phyloP scores from a whole-genome alignment of 805 yeast species.

The Millerozyma miso region DNA sequence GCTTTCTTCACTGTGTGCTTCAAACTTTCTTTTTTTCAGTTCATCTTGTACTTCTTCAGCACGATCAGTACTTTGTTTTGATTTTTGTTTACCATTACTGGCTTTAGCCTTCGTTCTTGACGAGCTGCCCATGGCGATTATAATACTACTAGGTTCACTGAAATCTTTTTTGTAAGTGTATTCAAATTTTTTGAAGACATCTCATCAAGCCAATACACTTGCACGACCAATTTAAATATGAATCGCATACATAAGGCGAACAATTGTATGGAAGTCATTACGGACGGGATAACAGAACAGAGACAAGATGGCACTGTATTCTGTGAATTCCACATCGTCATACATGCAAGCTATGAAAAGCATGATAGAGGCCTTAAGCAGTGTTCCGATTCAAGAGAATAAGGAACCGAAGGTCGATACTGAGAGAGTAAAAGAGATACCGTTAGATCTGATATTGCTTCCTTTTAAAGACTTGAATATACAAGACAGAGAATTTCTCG shows the following conservation, averaged over 20 bases:
- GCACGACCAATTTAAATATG: background rate
- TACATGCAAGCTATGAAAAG: slow-evolving; percentile 76
- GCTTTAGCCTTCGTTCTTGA: background rate
- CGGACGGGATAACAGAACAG: too few relatives aligned
- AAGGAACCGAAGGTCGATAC: slow-evolving; percentile 38
- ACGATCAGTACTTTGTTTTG: background rate
- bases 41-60: slow-evolving; percentile 14
- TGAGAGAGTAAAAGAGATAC: slow-evolving; percentile 23
- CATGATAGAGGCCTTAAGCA: slow-evolving; percentile 49
- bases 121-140: background rate
- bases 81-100: background rate
- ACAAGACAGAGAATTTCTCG: slow-evolving; percentile 13
- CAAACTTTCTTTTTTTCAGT: slow-evolving; percentile 23
- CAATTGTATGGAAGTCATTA: background rate
- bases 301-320: slow-evolving; percentile 33
- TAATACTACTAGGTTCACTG: background rate
- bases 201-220: slow-evolving; percentile 3
- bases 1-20: background rate
- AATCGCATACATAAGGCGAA: background rate
- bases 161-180: background rate
- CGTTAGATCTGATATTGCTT: slow-evolving; percentile 30
- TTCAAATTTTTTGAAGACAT: slow-evolving; percentile 4
- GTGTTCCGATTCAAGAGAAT: slow-evolving; percentile 16
- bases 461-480: slow-evolving; percentile 33
- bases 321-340: slow-evolving; percentile 63